Evolutionary conservation across 495 filamentous ascomycete species (phyloP).

Genomic region (Terfezia boudieri): DNA sequence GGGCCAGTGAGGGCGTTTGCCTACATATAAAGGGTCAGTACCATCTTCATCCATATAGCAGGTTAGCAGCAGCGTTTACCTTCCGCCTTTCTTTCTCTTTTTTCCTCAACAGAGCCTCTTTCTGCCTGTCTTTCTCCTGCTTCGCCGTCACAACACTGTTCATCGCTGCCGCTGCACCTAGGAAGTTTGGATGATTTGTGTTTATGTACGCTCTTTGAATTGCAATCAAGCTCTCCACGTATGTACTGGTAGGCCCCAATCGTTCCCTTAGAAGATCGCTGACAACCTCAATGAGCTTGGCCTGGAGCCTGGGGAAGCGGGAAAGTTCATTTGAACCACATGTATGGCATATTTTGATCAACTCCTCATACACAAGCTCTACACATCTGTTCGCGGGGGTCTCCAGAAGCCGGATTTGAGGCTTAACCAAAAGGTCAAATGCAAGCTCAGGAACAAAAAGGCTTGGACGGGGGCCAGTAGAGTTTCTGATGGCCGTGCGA

Average conservation of each 20-base stretch:
- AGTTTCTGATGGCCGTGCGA: slow-evolving; percentile 93
- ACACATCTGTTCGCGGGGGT: slow-evolving; percentile 92
- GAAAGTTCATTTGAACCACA: slow-evolving; percentile 87
- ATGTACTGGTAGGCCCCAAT: slow-evolving; percentile 63
- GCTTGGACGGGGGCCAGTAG: slow-evolving; percentile 83
- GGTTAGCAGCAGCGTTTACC: neutral
- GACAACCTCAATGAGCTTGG: slow-evolving; percentile 93
- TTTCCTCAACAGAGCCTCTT: slow-evolving; percentile 54
- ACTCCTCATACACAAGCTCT: slow-evolving; percentile 92
- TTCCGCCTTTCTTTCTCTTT: slow-evolving; percentile 54
- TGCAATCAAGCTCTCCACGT: slow-evolving; percentile 88
- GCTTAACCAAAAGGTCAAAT: slow-evolving; percentile 93
- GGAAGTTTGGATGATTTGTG: slow-evolving; percentile 97
- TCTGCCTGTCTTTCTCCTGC: slow-evolving; percentile 77
- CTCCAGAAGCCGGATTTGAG: slow-evolving; percentile 92
- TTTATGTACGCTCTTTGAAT: slow-evolving; percentile 99
- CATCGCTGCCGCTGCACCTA: slow-evolving; percentile 96
- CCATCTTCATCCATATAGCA: slow-evolving; percentile 49
- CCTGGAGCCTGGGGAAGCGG: slow-evolving; percentile 81
- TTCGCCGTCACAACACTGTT: slow-evolving; percentile 80
- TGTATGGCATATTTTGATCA: slow-evolving; percentile 98
- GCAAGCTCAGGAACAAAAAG: slow-evolving; percentile 94
- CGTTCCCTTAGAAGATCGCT: slow-evolving; percentile 88
- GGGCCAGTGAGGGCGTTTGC: slow-evolving; percentile 14
- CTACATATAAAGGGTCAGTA: slow-evolving; percentile 12